phyloP scores from a whole-genome alignment of 1,284 basidiomycete species.

The Chalciporus sp. region DNA sequence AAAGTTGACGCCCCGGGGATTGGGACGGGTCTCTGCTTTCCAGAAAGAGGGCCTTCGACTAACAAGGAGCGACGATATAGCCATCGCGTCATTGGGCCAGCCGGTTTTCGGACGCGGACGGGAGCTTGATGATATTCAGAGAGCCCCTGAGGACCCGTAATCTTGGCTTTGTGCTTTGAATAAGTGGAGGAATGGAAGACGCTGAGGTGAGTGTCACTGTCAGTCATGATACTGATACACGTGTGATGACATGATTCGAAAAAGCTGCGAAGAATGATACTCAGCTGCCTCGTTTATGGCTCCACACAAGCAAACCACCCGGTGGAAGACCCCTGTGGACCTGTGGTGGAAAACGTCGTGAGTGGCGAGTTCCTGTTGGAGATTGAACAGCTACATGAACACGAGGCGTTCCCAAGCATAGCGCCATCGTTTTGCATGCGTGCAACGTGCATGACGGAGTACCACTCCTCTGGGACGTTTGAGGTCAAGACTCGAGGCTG shows the following conservation, averaged over 20 bases:
- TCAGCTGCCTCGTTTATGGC: conserved; percentile 3
- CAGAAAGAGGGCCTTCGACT: conserved; percentile 8
- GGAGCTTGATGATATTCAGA: neutral
- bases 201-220: neutral
- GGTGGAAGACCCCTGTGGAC: neutral
- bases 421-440: conserved; percentile 2
- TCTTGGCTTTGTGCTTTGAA: conserved; percentile 6
- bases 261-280: neutral
- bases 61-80: conserved; percentile 15
- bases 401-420: conserved; percentile 10
- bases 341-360: neutral
- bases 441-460: conserved; percentile 13
- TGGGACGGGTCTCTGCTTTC: conserved; percentile 3
- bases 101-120: conserved; percentile 14
- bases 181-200: conserved; percentile 3
- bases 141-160: conserved; percentile 2
- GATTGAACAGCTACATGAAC: conserved; percentile 14
- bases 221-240: neutral
- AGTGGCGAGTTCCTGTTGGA: neutral
- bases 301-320: neutral
- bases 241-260: conserved; percentile 5
- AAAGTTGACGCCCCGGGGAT: conserved; percentile 2
- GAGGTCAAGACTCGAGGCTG: neutral
- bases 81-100: conserved; percentile 16
- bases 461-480: conserved; percentile 16